Evolutionary conservation across 345 rosid genomes (phyloP).

Genomic region (Rubroshorea leprosula): DNA sequence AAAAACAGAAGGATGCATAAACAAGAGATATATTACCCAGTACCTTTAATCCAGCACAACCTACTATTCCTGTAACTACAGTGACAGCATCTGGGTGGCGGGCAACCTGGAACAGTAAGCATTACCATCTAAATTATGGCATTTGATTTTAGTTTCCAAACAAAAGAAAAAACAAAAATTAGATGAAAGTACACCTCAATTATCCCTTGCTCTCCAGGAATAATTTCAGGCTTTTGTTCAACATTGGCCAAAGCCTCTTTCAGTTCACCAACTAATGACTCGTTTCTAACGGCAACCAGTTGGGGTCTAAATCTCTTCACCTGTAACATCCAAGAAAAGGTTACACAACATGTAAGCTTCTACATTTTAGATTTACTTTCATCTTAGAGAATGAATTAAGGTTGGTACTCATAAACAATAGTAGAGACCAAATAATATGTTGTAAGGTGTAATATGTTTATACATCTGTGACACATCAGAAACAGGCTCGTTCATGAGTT

Average conservation of each 20-base stretch:
- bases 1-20: neutral
- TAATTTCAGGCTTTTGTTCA: slow-evolving; percentile 81
- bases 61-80: slow-evolving; percentile 93
- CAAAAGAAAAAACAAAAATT: slow-evolving; percentile 7
- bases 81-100: slow-evolving; percentile 89
- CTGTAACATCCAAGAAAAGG: slow-evolving; percentile 34
- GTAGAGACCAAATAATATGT: too few relatives aligned
- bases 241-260: slow-evolving; percentile 77
- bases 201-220: slow-evolving; percentile 90
- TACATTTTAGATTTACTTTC: too few relatives aligned
- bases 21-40: neutral
- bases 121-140: neutral
- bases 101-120: slow-evolving; percentile 58
- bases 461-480: too few relatives aligned
- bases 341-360: too few relatives aligned
- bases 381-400: too few relatives aligned
- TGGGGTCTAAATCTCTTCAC: slow-evolving; percentile 82
- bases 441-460: too few relatives aligned
- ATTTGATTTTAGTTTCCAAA: slow-evolving; percentile 11
- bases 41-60: slow-evolving; percentile 97
- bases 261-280: slow-evolving; percentile 64
- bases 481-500: too few relatives aligned
- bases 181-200: slow-evolving; percentile 52
- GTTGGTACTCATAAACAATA: too few relatives aligned
- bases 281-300: slow-evolving; percentile 73